Evolutionary conservation across 495 filamentous ascomycete genomes (phyloP), one percentile per base, ranked within the genome.

Genomic region (Lasiosphaeria ovina): DNA sequence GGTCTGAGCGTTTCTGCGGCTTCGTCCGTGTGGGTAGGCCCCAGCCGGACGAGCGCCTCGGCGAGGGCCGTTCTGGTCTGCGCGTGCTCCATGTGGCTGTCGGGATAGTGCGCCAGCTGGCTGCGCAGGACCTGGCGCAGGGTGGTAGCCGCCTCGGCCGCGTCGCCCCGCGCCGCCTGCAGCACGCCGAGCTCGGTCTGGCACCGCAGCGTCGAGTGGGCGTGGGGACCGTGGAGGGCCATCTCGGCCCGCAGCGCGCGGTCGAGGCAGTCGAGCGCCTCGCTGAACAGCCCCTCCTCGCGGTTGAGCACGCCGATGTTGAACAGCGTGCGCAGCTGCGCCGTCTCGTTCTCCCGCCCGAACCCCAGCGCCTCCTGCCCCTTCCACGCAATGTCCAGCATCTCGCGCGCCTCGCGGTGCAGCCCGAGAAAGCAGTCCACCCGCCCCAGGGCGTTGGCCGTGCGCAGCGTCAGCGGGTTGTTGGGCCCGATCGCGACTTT

Each of bases 381-480:
- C 10, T 45, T 17, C 33, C 45, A 51, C 32, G 47, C 44, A 5
- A 40, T 11, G 16, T 57, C 34, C 9, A 56, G 48, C 52, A 61
- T 56, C 6, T 17, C 42, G 12, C 54, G 24, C 5, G 52, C 31
- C 8, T 61, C 45, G 24, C 4, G 4, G 11, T 42, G 51, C 34
- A 12, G 38, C 0, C 44, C 59, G 6, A 56, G 40, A 12, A 56
- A 44, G 11, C 31, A 33, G 35, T 61, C 55, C 11, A 61, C 9
- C 14, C 6, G 35, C 3, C 59, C 59, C 48, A 61, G 44, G 2
- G 53, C 54, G 24, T 61, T 55, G 31, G 54, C 59, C 6, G 59
- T 55, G 14, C 54, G 35, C 38, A 61, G 59, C 6, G 59, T 61
- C 14, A 55, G 48, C n/a, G 52, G 42, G 52, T 61, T 36, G 6